These are phyloP conservation scores for Phytopythium aichiense DNA, from an alignment of 352 stramenopile genomes.

Conservation along the genomic window DNA sequence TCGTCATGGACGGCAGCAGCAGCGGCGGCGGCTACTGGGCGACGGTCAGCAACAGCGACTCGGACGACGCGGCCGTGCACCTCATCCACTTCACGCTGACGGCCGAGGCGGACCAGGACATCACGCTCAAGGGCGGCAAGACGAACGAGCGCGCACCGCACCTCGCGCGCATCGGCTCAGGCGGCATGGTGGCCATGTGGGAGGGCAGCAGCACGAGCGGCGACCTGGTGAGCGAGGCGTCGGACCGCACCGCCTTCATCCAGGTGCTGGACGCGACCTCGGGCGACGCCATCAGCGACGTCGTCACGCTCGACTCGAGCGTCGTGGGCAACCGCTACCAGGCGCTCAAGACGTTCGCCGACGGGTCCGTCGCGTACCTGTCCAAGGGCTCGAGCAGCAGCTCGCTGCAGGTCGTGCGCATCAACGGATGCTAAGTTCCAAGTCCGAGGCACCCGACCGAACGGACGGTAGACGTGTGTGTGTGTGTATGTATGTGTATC, in stretches of 20 bases:
- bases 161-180: slow-evolving; percentile 31
- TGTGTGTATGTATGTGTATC: neutral
- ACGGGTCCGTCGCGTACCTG: slow-evolving; percentile 50
- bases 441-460: neutral
- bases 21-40: slow-evolving; percentile 54
- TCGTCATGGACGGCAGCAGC: slow-evolving; percentile 26
- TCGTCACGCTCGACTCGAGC: slow-evolving; percentile 33
- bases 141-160: slow-evolving; percentile 51
- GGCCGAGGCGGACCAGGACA: slow-evolving; percentile 38
- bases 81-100: slow-evolving; percentile 56
- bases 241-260: slow-evolving; percentile 38
- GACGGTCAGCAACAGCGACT: slow-evolving; percentile 48
- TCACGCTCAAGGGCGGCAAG: slow-evolving; percentile 40
- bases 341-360: slow-evolving; percentile 43
- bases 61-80: slow-evolving; percentile 45
- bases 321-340: slow-evolving; percentile 63
- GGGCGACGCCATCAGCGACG: slow-evolving; percentile 36
- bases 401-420: slow-evolving; percentile 45
- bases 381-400: slow-evolving; percentile 37
- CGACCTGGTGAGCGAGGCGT: slow-evolving; percentile 22
- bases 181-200: slow-evolving; percentile 44
- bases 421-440: slow-evolving; percentile 31
- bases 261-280: slow-evolving; percentile 42
- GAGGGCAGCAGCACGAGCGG: slow-evolving; percentile 35
- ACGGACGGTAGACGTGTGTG: neutral